Base-by-base conservation (phyloP, 495 filamentous ascomycete genomes). In the Neurospora sp. region DNA sequence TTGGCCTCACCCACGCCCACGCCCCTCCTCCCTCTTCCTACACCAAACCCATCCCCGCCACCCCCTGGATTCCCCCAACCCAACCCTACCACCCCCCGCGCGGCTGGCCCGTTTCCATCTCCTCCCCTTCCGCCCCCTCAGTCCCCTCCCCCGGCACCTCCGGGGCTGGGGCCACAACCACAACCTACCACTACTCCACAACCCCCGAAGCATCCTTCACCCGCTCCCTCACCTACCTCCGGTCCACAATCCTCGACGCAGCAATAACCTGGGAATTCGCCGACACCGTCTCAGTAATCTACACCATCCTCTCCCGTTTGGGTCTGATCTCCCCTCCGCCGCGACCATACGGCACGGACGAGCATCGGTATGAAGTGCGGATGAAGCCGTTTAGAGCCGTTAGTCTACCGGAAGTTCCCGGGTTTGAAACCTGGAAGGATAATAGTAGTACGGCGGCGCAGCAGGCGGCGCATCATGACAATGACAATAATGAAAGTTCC, bases 321-420 rank as follows among this genome's bases (percentile, higher is more conserved):
- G 72, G 78, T 0, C 81, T 93, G 37, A 79, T 98, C 31, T 83
- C 82, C 0, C 75, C 84, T 3, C 88, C 90, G 6, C 80, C 86
- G 0, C 84, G 89, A 2, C 92, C 93, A 0, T 97, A 96, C 80
- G 88, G 89, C 68, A 87, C 84, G 38, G 88, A 93, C 73, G 79
- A 79, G 40, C 82, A 95, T 37, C 89, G 94, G 7, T 97, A 97
- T 80, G 90, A 96, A 74, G 82, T 97, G 3, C 91, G 96, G 42
- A 96, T 97, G 94, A 95, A 93, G 77, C 93, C 94, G 0, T 98
- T 97, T 73, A 82, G 90, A 8, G 77, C 82, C 6, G 88, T 98
- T 47, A 84, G 86, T 27, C 81, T 93, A 9, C 93, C 94, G 0
- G 88, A 90, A 73, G 82, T 94, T n/a, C 88, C 91, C 0, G 83